Base-by-base conservation (phyloP, 1,284 basidiomycete genomes). In the Laetiporus sulphureus region DNA sequence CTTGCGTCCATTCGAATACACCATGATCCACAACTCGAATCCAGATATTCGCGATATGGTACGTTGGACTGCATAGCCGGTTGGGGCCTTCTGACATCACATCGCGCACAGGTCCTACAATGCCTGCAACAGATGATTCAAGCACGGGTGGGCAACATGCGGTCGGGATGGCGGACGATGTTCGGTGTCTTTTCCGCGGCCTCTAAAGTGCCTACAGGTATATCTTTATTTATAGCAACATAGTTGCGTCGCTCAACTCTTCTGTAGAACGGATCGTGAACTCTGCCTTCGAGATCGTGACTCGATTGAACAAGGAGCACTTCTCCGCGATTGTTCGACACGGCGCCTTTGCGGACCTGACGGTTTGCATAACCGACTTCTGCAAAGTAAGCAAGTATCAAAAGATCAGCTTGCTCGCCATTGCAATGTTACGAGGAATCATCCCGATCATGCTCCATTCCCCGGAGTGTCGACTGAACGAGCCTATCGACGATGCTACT, bases 121-220 rank as follows among this genome's bases (percentile, higher is more conserved):
- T 99, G 96, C 61, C 73, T 99, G 35, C 92, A 97, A 61, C 97
- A 99, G 69, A 99, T 99, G 96, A 85, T 99, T 42, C 94, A 96
- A 68, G 89, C 91, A 11, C 79, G 92, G 25, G 91, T 90, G 3
- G 83, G 91, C 53, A 99, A 99, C 60, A 80, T 99, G 67, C 83
- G 96, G 22, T 99, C 96, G 1, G 96, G 97, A 18, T 99, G 96
- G 96, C 75, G 93, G 50, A 99, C 97, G 0, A 96, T 99, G 89
- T 98, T 99, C 61, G 90, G 91, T 23, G 95, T 98, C 10, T 97
- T 99, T 59, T 91, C 94, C 21, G 92, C 95, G 10, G 93, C 95
- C 0, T 94, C 94, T 3, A 91, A 85, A 59, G 92, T 94, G n/a
- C 70, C 86, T 20, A 95, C 91, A 55, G 88, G 89, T 88, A 48